Evolutionary conservation across 2,329 filamentous ascomycete genomes (phyloP).

Genomic region (Niveomyces coronatus): DNA sequence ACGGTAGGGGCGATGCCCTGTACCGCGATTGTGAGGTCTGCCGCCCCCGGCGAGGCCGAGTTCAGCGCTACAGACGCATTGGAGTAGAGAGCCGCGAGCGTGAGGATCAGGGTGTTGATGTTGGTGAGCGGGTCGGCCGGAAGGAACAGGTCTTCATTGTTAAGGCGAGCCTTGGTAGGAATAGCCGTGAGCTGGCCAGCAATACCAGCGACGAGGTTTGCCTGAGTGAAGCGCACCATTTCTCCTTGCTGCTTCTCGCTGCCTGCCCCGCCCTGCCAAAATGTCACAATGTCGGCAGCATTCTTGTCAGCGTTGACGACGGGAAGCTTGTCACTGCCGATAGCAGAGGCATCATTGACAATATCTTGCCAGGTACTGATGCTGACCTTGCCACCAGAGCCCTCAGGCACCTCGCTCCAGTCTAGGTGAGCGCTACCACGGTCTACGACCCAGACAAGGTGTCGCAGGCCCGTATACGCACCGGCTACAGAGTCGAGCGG

Average conservation of each 20-base stretch:
- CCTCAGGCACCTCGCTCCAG: conserved; percentile 81
- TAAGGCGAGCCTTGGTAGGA: conserved; percentile 64
- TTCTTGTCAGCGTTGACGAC: conserved; percentile 43
- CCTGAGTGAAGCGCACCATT: conserved; percentile 71
- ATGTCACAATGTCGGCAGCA: conserved; percentile 47
- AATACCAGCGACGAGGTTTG: conserved; percentile 79
- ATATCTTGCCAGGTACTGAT: conserved; percentile 93
- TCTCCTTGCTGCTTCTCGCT: conserved; percentile 41
- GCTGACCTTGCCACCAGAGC: conserved; percentile 62
- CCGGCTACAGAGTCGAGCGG: conserved; percentile 65
- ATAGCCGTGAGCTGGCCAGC: conserved; percentile 68
- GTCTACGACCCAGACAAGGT: conserved; percentile 88
- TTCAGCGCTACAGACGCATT: conserved; percentile 82
- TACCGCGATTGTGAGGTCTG: conserved; percentile 62
- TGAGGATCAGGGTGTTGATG: conserved; percentile 69
- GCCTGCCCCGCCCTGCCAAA: conserved; percentile 48
- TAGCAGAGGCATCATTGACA: conserved; percentile 55
- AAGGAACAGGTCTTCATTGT: conserved; percentile 68
- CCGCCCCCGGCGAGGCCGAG: conserved; percentile 63
- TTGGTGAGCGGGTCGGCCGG: conserved; percentile 73
- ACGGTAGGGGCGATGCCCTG: conserved; percentile 71
- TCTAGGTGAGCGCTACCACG: conserved; percentile 86
- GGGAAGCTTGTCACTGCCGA: conserved; percentile 54
- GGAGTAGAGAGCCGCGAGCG: conserved; percentile 71
- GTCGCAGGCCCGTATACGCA: conserved; percentile 58